A percentile compares a stretch with the other conserved stretches of the same genome.
Evolutionary conservation across 257 asterid genomes (phyloP).

Genomic region (Ajuga chamaepitys): DNA sequence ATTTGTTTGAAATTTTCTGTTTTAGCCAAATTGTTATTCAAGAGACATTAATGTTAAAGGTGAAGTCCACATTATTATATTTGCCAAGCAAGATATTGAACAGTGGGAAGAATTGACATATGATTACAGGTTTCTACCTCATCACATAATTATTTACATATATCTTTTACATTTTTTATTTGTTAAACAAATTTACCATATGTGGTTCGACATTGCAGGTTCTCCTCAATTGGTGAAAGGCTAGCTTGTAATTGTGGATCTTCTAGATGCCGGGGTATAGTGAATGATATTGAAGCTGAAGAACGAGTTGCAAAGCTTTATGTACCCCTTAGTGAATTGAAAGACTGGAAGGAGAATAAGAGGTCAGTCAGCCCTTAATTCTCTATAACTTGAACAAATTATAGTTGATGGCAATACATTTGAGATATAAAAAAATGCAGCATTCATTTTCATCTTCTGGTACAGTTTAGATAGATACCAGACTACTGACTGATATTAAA

Average conservation of each 20-base stretch:
- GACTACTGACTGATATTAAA: background rate
- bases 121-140: slow-evolving; percentile 76
- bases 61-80: slow-evolving; percentile 81
- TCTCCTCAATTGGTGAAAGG: slow-evolving; percentile 69
- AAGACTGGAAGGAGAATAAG: slow-evolving; percentile 77
- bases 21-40: slow-evolving; percentile 97
- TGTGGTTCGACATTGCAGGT: slow-evolving; percentile 39
- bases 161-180: background rate
- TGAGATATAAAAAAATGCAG: background rate
- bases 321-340: slow-evolving; percentile 62
- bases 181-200: slow-evolving; percentile 1
- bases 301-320: slow-evolving; percentile 53
- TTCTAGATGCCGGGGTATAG: slow-evolving; percentile 88
- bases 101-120: slow-evolving; percentile 91
- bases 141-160: background rate
- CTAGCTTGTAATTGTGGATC: slow-evolving; percentile 85
- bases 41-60: slow-evolving; percentile 64
- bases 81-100: slow-evolving; percentile 82
- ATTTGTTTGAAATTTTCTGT: slow-evolving; percentile 13
- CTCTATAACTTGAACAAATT: background rate
- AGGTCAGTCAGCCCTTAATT: slow-evolving; percentile 26
- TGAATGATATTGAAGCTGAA: slow-evolving; percentile 81
- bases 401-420: background rate
- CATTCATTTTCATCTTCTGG: background rate
- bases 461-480: background rate